Base-by-base conservation (phyloP, 306 rosid species). In the Medicago ruthenica region DNA sequence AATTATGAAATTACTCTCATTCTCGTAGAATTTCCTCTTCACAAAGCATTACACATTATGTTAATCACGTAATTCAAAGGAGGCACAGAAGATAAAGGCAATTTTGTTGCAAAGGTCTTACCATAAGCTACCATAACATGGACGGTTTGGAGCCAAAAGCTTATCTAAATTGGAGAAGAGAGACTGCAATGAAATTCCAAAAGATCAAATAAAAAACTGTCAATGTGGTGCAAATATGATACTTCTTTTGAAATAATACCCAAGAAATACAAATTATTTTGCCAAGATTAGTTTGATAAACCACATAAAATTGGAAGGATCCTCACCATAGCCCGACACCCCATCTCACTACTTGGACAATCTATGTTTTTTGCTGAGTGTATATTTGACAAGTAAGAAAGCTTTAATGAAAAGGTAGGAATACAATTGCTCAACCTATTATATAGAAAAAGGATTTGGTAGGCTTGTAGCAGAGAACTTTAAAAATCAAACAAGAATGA, bases 111-210 rank as follows among this genome's bases (percentile, higher is more conserved):
- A 71, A 66, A 78, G 70, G 71, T 66, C 89, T 87, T 86, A 90
- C 95, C 97, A 93, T 81, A 93, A 88, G 87, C 95, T 85, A 84
- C 83, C 79, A 76, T 93, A 92, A 79, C 98, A 93, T 48, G 97
- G 95, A 63, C 75, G 86, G 80, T 93, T 78, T 50, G 90, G 97
- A 27, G 89, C 91, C 79, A 93, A 66, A 84, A 90, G 91, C 72
- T 83, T 87, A 84, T 93, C 97, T 92, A 90, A 72, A 81, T 87
- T 89, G 80, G 91, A 86, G 83, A 86, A 85, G 55, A 90, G 82
- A 69, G 90, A 83, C 98, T 89, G 95, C 84, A 93, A 81, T 64
- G 36, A 79, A 81, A 83, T 59, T 75, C 60, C 85, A 77, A 54
- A 75, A 73, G 58, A 64, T 34, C 58, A 67, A 40, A 74, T 68